Evolutionary conservation across 768 basidiomycete genomes (phyloP), one percentile per base, ranked within the genome.

Genomic region (Tricholoma saponaceum): DNA sequence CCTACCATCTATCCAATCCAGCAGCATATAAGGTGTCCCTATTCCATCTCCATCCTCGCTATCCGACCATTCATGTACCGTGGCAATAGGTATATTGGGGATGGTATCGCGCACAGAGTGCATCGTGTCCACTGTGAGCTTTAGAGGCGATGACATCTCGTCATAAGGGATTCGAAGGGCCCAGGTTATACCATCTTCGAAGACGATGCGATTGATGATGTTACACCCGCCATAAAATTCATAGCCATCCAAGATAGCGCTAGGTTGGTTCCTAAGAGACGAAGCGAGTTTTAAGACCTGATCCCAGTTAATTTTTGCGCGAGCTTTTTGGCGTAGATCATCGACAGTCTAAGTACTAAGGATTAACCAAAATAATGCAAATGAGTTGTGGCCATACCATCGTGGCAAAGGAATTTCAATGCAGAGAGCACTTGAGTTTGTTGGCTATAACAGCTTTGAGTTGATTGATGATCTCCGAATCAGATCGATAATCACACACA

Each of bases 251-350:
- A 52, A 54, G 53, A 52, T 26, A 20, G 43, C 22, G 22, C 58
- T 50, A 43, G 58, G 58, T 54, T 58, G 58, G 33, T 26, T 33
- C 46, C 32, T 58, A 44, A 55, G 41, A 5, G 44, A 58, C 32
- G 58, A 58, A 54, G 58, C 58, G 53, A 39, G 54, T 8, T 54
- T 58, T 16, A 54, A 54, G 50, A 58, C 53, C 53, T 58, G 58
- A 37, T 58, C 58, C 58, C 58, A 58, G 25, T 58, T 54, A 32
- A 58, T 58, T 33, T 55, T 58, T 50, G 58, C 33, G 49, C 52
- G 58, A n/a, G 58, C 43, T 39, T 16, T 41, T 30, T 50, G 58
- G 49, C n/a, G 53, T 54, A 46, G 52, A 16, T 58, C 52, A 54
- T 43, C 33, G 37, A 50, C 46, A 20, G 53, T 55, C 58, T 58